Evolutionary conservation across 371 early-diverging fungal species (phyloP).

Genomic region (Mortierella sp.): DNA sequence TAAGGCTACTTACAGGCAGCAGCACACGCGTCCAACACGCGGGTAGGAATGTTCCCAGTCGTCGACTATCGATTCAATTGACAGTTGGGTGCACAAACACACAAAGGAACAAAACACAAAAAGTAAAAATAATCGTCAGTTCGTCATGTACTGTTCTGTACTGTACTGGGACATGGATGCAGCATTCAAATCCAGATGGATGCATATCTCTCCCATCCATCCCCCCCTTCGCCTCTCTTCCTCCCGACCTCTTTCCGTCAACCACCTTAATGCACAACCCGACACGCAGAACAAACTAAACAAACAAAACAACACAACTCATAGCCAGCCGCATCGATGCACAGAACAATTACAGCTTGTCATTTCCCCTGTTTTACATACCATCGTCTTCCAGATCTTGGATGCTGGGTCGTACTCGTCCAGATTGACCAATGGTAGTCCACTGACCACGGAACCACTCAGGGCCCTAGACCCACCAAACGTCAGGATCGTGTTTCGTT

Average conservation of each 20-base stretch:
- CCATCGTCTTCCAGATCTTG: constrained; percentile 36
- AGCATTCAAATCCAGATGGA: not conserved
- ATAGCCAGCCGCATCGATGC: not conserved
- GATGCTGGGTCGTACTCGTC: constrained; percentile 30
- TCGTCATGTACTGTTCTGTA: not conserved
- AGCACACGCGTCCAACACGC: constrained; percentile 41
- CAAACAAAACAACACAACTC: not conserved
- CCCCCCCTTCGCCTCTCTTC: not conserved
- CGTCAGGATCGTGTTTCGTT: constrained; percentile 24
- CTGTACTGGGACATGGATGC: not conserved
- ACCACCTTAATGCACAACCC: not conserved
- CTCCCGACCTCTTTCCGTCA: not conserved
- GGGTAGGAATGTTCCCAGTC: constrained; percentile 32
- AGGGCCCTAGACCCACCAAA: constrained; percentile 41
- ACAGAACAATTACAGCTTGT: not conserved
- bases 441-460: not conserved
- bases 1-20: constrained; percentile 23
- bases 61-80: constrained; percentile 35
- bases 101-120: not conserved
- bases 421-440: constrained; percentile 1
- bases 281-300: not conserved
- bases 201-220: not conserved
- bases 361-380: constrained; percentile 2
- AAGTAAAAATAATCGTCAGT: not conserved
- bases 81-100: too few species aligned